Conservation (phyloP, 768 basidiomycete genomes). For the Cantharellus cinnabarinus region DNA sequence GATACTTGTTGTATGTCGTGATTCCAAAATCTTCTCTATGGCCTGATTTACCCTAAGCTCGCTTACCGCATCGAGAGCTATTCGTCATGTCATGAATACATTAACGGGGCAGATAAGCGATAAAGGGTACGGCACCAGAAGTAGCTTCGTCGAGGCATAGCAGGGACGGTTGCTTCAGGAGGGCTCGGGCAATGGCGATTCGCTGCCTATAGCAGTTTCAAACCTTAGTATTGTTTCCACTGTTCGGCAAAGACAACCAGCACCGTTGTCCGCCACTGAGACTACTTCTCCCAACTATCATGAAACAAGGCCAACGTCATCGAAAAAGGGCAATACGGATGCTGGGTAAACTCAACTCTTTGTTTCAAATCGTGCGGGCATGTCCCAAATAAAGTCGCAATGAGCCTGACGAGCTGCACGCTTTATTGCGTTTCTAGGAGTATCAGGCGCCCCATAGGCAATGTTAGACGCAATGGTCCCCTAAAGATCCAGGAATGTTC, state of each 20-base stretch:
- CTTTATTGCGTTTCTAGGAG: constrained; percentile 68
- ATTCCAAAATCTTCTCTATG: constrained; percentile 66
- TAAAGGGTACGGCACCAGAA: constrained; percentile 2
- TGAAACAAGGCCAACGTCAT: background rate
- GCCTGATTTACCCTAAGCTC: constrained; percentile 81
- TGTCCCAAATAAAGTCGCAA: constrained; percentile 88
- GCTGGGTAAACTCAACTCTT: constrained; percentile 34
- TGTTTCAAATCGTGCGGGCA: constrained; percentile 89
- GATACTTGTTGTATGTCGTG: constrained; percentile 64
- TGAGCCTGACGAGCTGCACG: constrained; percentile 78
- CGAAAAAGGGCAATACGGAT: background rate
- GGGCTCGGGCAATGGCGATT: constrained; percentile 37
- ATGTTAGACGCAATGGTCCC: constrained; percentile 93
- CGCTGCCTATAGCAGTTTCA: constrained; percentile 11
- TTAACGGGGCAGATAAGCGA: constrained; percentile 10
- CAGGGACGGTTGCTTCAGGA: constrained; percentile 75
- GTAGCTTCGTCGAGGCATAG: constrained; percentile 82
- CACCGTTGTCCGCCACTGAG: constrained; percentile 54
- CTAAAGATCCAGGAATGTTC: constrained; percentile 72
- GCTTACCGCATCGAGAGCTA: constrained; percentile 71
- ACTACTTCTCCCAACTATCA: constrained; percentile 43
- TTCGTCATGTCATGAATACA: constrained; percentile 15
- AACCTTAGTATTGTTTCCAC: background rate
- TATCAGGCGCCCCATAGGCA: constrained; percentile 59
- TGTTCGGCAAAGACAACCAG: background rate